Evolutionary conservation across 306 rosid genomes (phyloP), one percentile per base, ranked within the genome.

Genomic region (Herpetospermum pedunculosum): DNA sequence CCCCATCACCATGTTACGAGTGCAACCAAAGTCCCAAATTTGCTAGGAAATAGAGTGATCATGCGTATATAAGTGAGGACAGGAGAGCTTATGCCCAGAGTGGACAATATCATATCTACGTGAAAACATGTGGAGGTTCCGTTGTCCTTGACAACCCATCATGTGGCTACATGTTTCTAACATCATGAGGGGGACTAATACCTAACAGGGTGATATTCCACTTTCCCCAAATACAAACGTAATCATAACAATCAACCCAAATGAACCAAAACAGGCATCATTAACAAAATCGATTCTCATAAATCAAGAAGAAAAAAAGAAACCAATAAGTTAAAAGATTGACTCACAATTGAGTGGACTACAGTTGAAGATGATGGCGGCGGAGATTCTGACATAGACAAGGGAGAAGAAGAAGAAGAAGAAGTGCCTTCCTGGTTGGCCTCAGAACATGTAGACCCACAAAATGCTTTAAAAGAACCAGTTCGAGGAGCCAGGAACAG

Each of bases 261-360:
- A 34, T 50, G 23, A 62, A 54, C 1, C 21, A 38, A 32, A 35
- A 50, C 12, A 53, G n/a, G 30, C 4, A 34, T 12, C 37, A 3
- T 43, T 19, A 23, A 6, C 14, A 44, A 37, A 26, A 15, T 5
- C 25, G 58, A 71, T 52, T 62, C 77, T 30, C 35, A 43, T 73
- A 38, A 62, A 49, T 44, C 58, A 50, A 62, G 49, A 50, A 1
- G 15, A 58, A 13, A 44, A 35, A 69, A 25, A 0, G 0, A 21
- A 53, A 53, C 2, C 67, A 59, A 12, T 29, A 3, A 9, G 47
- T 10, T 11, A 34, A 13, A 35, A 64, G 54, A 53, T 52, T 67
- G 32, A 78, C 89, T 83, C 80, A 86, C 90, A 18, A 80, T 35
- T 19, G 85, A 83, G 73, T 81, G 85, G 67, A 62, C 69, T 30